Evolutionary conservation across 176 grass and related monocot genomes (phyloP).

Genomic region (Saccharum officinarum): DNA sequence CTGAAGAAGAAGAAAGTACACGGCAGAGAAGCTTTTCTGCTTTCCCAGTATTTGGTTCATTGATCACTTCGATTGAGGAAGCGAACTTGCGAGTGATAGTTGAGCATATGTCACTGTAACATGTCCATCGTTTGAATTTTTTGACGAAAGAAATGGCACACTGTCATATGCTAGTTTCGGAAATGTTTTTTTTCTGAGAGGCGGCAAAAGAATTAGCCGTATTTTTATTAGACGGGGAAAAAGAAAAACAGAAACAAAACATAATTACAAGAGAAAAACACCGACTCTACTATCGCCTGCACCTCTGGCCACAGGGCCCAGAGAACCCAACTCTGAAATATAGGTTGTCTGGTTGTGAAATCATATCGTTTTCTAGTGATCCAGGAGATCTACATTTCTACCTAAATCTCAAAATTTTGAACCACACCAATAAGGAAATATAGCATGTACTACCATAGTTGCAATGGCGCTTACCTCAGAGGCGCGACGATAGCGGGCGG

Average conservation of each 20-base stretch:
- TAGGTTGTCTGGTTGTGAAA: not conserved
- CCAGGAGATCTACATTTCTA: too few species aligned
- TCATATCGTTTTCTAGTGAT: not conserved
- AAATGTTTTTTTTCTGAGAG: too few species aligned
- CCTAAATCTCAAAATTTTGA: not conserved
- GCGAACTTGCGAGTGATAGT: not conserved
- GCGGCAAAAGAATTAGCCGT: too few species aligned
- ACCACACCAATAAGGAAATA: too few species aligned
- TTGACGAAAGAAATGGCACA: not conserved
- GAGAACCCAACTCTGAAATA: too few species aligned
- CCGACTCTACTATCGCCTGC: too few species aligned
- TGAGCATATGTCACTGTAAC: not conserved
- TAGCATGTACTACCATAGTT: not conserved
- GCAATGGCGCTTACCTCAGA: slow-evolving; percentile 57
- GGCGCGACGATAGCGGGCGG: slow-evolving; percentile 87
- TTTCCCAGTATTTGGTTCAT: not conserved
- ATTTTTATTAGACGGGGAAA: too few species aligned
- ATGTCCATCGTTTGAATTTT: not conserved
- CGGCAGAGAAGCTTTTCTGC: not conserved
- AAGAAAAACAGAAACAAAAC: too few species aligned
- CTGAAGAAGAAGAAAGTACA: not conserved
- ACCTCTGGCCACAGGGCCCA: too few species aligned
- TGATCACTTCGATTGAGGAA: not conserved
- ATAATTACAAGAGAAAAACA: too few species aligned
- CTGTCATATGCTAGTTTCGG: too few species aligned